Evolutionary conservation across 2,329 filamentous ascomycete genomes (phyloP), one percentile per base, ranked within the genome.

Genomic region (Alternaria sp.): DNA sequence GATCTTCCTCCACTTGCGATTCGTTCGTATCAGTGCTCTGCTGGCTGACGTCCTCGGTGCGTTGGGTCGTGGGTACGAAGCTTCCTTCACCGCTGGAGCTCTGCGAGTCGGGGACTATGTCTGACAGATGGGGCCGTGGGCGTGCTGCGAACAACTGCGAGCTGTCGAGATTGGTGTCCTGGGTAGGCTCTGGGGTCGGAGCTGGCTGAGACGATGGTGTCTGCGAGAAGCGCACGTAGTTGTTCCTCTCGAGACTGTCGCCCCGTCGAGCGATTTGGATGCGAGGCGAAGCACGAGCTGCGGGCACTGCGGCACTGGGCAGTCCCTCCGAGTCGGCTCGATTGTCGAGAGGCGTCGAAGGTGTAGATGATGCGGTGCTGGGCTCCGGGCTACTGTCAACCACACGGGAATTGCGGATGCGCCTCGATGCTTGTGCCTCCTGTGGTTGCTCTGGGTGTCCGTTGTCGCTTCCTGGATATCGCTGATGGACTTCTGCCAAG

Each of bases 21-120:
- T 59, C 62, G 28, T 52, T 57, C 4, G 50, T 54, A 12, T 40
- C 23, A 2, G 57, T 57, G n/a, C 52, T 63, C 17, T 56, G 54
- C 46, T 61, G 65, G 6, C 50, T 66, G 3, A 61, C 63, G 5
- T 55, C 52, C 7, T 64, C 70, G 1, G 58, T 66, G 4, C 52
- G 60, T 45, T 77, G 75, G n/a, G 73, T 75, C 0, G 68, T 56
- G 0, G 69, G 65, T 12, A 72, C 51, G 49, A 74, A 77, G 62
- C 67, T 77, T 6, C 50, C 64, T 32, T 69, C 69, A 9, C 67
- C 66, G 4, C 46, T 64, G 11, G 69, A 72, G 54, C 65, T 71
- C 54, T 78, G 73, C 4, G 76, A 77, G 28, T 77, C 74, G 30
- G 62, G 69, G 3, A 79, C 69, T 8, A 78, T 56, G 23, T 72